Base-by-base conservation (phyloP, 495 filamentous ascomycete species). In the Trichoderma gamsii region DNA sequence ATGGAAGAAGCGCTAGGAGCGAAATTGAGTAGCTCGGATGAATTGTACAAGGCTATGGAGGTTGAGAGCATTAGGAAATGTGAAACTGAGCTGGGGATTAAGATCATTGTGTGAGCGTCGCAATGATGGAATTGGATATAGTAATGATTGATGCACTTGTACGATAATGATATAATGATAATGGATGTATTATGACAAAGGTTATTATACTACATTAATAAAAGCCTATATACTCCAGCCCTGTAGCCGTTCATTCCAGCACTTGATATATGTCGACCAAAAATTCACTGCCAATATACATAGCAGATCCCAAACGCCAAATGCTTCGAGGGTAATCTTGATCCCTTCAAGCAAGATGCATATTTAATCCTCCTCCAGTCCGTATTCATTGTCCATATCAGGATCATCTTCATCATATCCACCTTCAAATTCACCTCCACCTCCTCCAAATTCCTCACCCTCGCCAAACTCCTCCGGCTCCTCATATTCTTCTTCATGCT, bases 361-460 rank as follows among this genome's bases (percentile, higher is more conserved):
- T 32, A 15, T 72, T 70, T 70, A 72, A 35, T 73, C 72, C 13
- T 69, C 70, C 2, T 73, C 70, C 18, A 69, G 70, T 41, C 73
- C 71, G 38, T 73, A 68, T 5, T 72, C 73, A 21, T 71, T 67
- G 66, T 74, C 73, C 52, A 32, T 43, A 3, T 68, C 67, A 13
- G 32, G 67, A 35, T 72, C 71, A n/a, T 72, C 70, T 56, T 79
- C 76, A 7, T 76, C 77, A 29, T 72, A 74, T 18, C 64, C 73
- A n/a, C 69, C 70, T 12, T 79, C 74, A 4, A 72, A 66, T 29
- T 66, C 65, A 29, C 56, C 56, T 3, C 56, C 56, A 0, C 65
- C 63, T 63, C 59, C 63, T 32, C 65, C 65, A 66, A 66, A 66
- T 23, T 66, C 64, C 23, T 66, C 76, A 32, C 74, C 74, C 4